Evolutionary conservation across 1,284 basidiomycete genomes (phyloP), one percentile per base, ranked within the genome.

Genomic region (Cryptococcus sp.): DNA sequence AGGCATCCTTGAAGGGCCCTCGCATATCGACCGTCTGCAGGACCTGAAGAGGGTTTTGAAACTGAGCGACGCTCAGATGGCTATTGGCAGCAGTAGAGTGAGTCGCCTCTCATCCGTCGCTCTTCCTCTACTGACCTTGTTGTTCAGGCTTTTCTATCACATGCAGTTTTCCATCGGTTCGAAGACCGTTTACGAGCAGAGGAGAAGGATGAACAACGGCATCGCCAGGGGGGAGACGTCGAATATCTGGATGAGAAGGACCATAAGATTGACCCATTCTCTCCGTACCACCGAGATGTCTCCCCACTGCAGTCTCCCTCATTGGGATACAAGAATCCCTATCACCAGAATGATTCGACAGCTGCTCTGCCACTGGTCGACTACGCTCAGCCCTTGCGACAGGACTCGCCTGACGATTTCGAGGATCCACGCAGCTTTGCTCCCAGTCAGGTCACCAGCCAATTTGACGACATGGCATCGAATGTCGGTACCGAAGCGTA

Each of bases 401-500:
- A 72, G 40, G 86, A 85, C 19, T 72, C 74, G 16, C 66, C 68
- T 16, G 76, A 76, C 39, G 88, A 88, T 25, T 88, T 76, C 22
- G 90, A 93, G 60, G 91, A 93, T 56, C 82, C 57, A 23, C 62
- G 68, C n/a, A 61, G 61, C 13, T 71, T 72, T 47, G 85, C 65
- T 84, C 84, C 85, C 3, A 90, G 87, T 69, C 83, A 86, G 44
- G 82, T 87, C 52, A 69, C 63, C 23, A 88, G 86, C 59, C 83
- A 87, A 54, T 84, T 85, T 43, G 90, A 91, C 55, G 91, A 92
- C 49, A 84, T 86, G 0, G 81, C 83, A 50, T 92, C 89, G 0
- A 87, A 89, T 66, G 85, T 89, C 45, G 91, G 89, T 6, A 90
- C 89, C 1, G 92, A 93, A 69, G 89, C 88, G 0, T 98, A 97